Base-by-base conservation (phyloP, 164 flowering plant genomes). In the Macadamia tetraphylla region DNA sequence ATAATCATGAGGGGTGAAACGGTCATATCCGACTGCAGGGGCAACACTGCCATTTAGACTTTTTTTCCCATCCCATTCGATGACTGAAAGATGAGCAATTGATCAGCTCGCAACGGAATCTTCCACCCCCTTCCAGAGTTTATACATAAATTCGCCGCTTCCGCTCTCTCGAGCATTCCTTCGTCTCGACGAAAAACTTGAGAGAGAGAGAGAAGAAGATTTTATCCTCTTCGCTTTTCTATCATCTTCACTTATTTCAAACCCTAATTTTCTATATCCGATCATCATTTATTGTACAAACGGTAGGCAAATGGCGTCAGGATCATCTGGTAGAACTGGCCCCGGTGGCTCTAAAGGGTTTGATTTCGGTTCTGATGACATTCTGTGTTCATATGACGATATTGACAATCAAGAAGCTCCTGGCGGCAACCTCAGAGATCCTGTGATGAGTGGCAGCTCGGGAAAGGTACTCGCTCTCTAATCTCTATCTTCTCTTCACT, bases 311-410 rank as follows among this genome's bases (percentile, higher is more conserved):
- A 91, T 89, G 97, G 97, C 95, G 53, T 91, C 93, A 62, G 95
- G 93, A 72, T 80, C 92, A 14, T 79, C 91, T 52, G 88, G 87
- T 56, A 77, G 95, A 71, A 58, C 75, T 18, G 76, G 73, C 55
- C 73, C 88, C n/a, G 85, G 85, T 17, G 85, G 85, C 15, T 76
- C 89, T n/a, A 85, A 86, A 76, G 88, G 82, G 42, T 92, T 86
- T 58, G 95, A 90, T 84, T 90, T 90, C 69, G 88, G 78, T 3
- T 65, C 95, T 7, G 97, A 88, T 69, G 91, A 90, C 57, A 82
- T 90, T 55, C 85, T 90, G 13, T 90, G 89, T 75, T 82, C 90
- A 1, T 88, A 88, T 71, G 88, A 88, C 23, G 93, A 90, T 65
- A 81, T 81, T 65, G 70, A 43, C 30, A 74, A 77, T 75, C 92